Percentiles rank a stretch among this genome's conserved stretches.
phyloP scores from a whole-genome alignment of 192 early-diverging fungal species.

The Diversispora epigaea region DNA sequence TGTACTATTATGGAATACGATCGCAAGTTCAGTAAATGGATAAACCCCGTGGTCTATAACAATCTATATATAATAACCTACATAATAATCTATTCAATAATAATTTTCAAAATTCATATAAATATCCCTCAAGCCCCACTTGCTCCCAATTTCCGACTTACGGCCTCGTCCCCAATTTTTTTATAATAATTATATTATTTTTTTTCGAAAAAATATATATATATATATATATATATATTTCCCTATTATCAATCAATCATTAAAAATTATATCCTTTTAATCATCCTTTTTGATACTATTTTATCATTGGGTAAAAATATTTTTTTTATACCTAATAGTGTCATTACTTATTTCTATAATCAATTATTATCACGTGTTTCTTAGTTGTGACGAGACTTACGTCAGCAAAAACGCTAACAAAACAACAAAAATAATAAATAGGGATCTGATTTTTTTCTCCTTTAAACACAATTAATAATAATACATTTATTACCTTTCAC shows the following conservation, averaged over 20 bases:
- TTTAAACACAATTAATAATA: no score
- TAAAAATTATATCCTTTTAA: background rate
- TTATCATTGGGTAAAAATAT: background rate
- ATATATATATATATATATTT: background rate
- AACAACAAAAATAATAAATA: background rate
- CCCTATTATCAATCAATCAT: background rate
- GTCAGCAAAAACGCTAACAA: background rate
- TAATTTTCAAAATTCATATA: slow-evolving; percentile 10
- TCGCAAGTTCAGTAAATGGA: background rate
- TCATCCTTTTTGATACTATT: background rate
- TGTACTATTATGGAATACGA: slow-evolving; percentile 6
- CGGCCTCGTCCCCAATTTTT: slow-evolving; percentile 8
- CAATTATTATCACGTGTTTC: background rate
- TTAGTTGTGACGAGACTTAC: slow-evolving; percentile 3
- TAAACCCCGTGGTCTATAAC: background rate
- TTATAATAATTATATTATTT: background rate
- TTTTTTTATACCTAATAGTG: background rate
- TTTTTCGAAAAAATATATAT: background rate
- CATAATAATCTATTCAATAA: background rate
- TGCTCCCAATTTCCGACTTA: slow-evolving; percentile 17
- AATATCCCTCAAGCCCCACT: slow-evolving; percentile 12
- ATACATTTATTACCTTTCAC: background rate
- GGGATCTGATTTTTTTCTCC: no score
- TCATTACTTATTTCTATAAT: background rate
- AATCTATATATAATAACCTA: background rate